A percentile compares a stretch with the other conserved stretches of the same genome.
These are phyloP conservation scores for Chloromonas sp. DNA, from an alignment of 163 green algal species.

Conservation along the genomic window DNA sequence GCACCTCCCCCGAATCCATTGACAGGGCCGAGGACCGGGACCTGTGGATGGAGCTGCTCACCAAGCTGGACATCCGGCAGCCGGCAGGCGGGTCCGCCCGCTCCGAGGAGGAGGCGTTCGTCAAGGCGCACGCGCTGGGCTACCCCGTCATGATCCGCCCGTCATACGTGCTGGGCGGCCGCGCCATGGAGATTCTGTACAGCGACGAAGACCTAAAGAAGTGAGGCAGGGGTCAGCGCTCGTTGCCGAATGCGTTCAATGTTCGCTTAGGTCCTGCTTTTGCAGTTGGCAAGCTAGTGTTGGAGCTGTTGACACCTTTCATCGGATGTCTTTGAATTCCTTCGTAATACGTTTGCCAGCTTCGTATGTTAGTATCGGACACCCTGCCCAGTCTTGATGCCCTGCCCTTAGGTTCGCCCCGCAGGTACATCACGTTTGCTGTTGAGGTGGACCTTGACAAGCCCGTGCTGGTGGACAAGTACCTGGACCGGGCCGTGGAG, in stretches of 20 bases:
- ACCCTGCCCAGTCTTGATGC: too few relatives aligned
- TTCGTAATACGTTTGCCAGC: too few relatives aligned
- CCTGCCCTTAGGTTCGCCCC: too few relatives aligned
- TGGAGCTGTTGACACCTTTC: too few relatives aligned
- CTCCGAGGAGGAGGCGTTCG: constrained; percentile 76
- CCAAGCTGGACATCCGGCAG: constrained; percentile 77
- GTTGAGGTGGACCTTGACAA: constrained; percentile 86
- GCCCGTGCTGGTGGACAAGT: constrained; percentile 97
- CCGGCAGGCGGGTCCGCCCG: constrained; percentile 42
- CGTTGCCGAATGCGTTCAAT: too few relatives aligned
- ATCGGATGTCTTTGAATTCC: too few relatives aligned
- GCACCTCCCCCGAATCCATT: constrained; percentile 89
- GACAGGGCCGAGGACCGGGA: constrained; percentile 97
- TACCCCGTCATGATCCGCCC: constrained; percentile 96
- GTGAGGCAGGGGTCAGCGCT: not conserved
- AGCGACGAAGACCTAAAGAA: constrained; percentile 72
- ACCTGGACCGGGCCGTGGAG: constrained; percentile 83
- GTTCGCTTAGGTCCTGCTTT: too few relatives aligned
- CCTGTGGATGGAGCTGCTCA: constrained; percentile 87
- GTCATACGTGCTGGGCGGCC: constrained; percentile 92
- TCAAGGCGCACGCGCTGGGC: constrained; percentile 71
- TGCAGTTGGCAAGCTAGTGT: too few relatives aligned
- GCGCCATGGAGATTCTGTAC: constrained; percentile 98
- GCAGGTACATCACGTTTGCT: constrained; percentile 54
- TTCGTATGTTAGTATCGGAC: too few relatives aligned